Base-by-base conservation (phyloP, 495 filamentous ascomycete species). In the Neurospora sp. region DNA sequence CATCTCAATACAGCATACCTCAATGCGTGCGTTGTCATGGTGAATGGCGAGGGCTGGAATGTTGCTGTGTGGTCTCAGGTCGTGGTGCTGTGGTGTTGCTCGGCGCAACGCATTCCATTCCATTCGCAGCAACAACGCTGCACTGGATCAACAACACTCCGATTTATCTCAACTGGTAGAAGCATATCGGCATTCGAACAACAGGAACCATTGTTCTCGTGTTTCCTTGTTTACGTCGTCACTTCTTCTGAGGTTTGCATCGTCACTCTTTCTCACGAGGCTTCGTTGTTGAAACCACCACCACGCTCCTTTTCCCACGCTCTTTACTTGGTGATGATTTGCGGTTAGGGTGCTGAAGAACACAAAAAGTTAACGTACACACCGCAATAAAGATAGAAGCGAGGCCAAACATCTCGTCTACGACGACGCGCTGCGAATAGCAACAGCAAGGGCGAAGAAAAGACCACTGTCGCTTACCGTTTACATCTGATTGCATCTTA, bases 31-130 rank as follows among this genome's bases (percentile, higher is more conserved):
- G 27, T 66, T 66, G 53, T 18, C 53, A 66, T 18, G 53, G 27
- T 37, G 27, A 61, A 66, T 66, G 27, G 3, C 31, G 40, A 72
- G 40, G 70, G 70, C 61, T 46, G 74, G 68, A 70, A 71, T 73
- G 74, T 35, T 66, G 53, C 27, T 14, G 22, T 35, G 14, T 18
- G 14, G 53, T 66, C 27, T 66, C 27, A 8, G 22, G 53, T 35
- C 22, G 27, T 66, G 27, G 27, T 35, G 27, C 35, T 16, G 53
- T 66, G 27, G 48, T 66, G 74, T 76, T 72, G 74, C 74, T 70
- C 68, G 2, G 66, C 42, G 38, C 74, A 37, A 76, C 74, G 40
- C 74, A 74, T 76, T 76, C 73, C 74, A 76, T n/a, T 38, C 42
- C 35, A 42, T 41, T 61, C 69, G 59, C 72, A 66, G 35, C 44